These are phyloP conservation scores for Rhytidiadelphus loreus DNA, from an alignment of 225 moss, liverwort and hornwort genomes.

Conservation along the genomic window DNA sequence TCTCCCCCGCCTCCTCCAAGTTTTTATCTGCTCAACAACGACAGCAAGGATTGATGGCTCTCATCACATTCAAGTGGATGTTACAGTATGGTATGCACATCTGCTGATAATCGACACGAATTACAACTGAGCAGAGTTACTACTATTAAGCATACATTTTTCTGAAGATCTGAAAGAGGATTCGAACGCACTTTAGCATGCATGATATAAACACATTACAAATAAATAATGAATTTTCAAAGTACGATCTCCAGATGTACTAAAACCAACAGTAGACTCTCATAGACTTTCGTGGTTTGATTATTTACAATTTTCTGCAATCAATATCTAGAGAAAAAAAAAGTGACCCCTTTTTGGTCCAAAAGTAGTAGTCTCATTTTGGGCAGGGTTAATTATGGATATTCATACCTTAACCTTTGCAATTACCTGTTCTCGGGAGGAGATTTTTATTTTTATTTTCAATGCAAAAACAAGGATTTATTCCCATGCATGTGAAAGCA, in stretches of 20 bases:
- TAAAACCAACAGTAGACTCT: rapidly evolving
- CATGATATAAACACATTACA: not conserved
- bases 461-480: not conserved
- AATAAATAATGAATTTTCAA: not conserved
- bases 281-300: not conserved
- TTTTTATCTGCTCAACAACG: no score
- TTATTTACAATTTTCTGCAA: not conserved
- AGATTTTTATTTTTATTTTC: no score
- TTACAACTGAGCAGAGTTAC: not conserved
- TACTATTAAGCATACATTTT: not conserved
- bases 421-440: not conserved
- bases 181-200: not conserved
- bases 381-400: not conserved
- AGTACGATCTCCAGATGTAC: rapidly evolving
- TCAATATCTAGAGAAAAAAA: not conserved
- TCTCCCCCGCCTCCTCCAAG: not conserved
- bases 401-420: not conserved
- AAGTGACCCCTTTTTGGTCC: not conserved
- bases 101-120: not conserved
- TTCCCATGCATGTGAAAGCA: not conserved
- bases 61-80: not conserved
- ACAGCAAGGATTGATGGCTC: no score
- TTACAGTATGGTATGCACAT: no score
- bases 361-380: not conserved
- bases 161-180: no score